These are phyloP conservation scores for Mycena alexandri DNA, from an alignment of 768 basidiomycete species.

Conservation along the genomic window DNA sequence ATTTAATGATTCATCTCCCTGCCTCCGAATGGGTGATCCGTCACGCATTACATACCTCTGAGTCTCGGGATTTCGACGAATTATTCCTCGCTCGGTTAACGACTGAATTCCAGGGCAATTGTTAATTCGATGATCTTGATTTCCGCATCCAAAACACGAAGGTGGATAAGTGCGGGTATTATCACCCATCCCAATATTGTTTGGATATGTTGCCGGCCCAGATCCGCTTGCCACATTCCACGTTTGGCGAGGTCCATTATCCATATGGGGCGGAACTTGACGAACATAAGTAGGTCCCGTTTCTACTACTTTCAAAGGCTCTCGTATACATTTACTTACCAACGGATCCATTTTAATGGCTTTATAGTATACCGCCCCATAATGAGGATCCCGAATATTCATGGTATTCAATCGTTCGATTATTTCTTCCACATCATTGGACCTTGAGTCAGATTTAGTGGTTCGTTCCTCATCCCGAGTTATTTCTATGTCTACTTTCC, in stretches of 20 bases:
- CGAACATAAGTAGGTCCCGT: background rate
- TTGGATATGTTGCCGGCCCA: background rate
- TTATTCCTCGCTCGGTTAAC: background rate
- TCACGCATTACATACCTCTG: background rate
- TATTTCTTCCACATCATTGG: slow-evolving; percentile 3
- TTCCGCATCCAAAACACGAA: slow-evolving; percentile 1
- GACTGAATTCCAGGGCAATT: background rate
- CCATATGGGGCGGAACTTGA: background rate
- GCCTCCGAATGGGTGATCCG: background rate
- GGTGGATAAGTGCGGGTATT: background rate
- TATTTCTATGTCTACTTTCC: background rate
- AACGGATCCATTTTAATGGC: no score
- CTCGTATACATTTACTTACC: background rate
- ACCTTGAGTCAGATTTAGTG: background rate
- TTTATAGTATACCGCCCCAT: slow-evolving; percentile 11
- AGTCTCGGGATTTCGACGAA: background rate
- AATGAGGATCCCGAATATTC: slow-evolving; percentile 14
- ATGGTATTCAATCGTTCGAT: slow-evolving; percentile 8
- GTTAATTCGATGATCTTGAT: background rate
- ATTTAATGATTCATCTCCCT: background rate
- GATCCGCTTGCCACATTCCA: background rate
- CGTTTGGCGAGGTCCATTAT: background rate
- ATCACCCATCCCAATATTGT: background rate
- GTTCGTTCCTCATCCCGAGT: background rate
- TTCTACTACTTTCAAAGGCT: background rate